These are phyloP conservation scores for Trichoderma sp. DNA, from an alignment of 2,329 filamentous ascomycete genomes.

Conservation along the genomic window DNA sequence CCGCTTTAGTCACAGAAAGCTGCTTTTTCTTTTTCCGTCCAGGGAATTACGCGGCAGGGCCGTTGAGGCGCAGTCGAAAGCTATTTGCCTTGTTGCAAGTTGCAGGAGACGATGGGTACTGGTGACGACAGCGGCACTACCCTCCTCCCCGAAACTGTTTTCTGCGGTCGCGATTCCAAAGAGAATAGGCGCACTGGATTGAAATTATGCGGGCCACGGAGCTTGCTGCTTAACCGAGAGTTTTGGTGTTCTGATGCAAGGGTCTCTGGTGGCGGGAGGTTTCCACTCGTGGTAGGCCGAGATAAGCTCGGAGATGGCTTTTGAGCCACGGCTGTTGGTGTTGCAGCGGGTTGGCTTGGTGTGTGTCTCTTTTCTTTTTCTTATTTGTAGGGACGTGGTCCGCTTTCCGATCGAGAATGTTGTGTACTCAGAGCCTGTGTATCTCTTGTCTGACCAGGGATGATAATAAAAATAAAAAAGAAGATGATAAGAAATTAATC, in stretches of 20 bases:
- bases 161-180: neutral
- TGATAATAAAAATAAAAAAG: neutral
- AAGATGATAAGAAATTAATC: neutral
- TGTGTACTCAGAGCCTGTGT: neutral
- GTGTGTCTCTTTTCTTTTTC: neutral
- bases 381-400: neutral
- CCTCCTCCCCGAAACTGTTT: neutral
- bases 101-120: neutral
- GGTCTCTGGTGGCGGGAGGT: neutral
- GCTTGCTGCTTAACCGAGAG: neutral
- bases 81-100: neutral
- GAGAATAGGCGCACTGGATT: neutral
- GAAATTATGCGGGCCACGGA: neutral
- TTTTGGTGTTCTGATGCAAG: neutral
- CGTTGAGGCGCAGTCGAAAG: constrained; percentile 8
- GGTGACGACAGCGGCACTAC: constrained; percentile 12
- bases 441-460: neutral
- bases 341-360: neutral
- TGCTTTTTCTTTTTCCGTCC: neutral
- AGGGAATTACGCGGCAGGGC: neutral
- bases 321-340: neutral
- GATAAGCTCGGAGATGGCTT: neutral
- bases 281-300: neutral
- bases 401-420: neutral
- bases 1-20: neutral